phyloP scores from a whole-genome alignment of 495 filamentous ascomycete species.

The Aspergillus saccharolyticus region DNA sequence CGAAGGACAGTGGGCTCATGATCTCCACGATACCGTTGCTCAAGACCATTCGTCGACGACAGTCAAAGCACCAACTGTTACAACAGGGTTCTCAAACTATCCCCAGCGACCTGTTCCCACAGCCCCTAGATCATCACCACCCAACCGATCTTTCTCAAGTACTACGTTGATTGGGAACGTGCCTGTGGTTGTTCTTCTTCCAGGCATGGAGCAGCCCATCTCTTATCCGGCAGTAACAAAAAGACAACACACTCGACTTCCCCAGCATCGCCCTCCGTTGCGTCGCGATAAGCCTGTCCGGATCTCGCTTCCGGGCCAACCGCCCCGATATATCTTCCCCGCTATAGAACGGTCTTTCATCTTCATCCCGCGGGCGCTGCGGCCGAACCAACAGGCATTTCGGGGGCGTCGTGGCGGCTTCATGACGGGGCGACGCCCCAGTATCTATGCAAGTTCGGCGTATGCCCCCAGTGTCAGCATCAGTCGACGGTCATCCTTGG shows the following conservation, averaged over 20 bases:
- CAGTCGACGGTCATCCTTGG: constrained; percentile 87
- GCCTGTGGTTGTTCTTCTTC: constrained; percentile 74
- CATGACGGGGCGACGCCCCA: constrained; percentile 66
- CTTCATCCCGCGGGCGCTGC: constrained; percentile 90
- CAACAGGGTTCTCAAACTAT: constrained; percentile 18
- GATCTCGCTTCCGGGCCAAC: constrained; percentile 76
- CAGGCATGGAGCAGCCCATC: constrained; percentile 66
- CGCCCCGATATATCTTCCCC: constrained; percentile 85
- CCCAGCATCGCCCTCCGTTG: constrained; percentile 89
- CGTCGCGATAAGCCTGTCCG: constrained; percentile 95
- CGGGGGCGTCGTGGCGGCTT: constrained; percentile 67
- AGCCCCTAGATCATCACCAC: constrained; percentile 44
- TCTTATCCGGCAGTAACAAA: constrained; percentile 67
- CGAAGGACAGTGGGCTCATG: constrained; percentile 82
- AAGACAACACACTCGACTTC: constrained; percentile 85
- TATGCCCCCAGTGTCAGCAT: constrained; percentile 91
- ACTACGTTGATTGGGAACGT: constrained; percentile 69
- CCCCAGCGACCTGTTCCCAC: constrained; percentile 35
- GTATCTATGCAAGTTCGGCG: constrained; percentile 72
- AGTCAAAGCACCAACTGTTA: constrained; percentile 17
- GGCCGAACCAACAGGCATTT: constrained; percentile 84
- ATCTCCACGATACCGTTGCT: constrained; percentile 83
- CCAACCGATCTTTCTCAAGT: constrained; percentile 64
- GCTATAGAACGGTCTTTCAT: constrained; percentile 88
- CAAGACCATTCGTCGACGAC: constrained; percentile 39